phyloP scores from a whole-genome alignment of 2,329 filamentous ascomycete species.

The Macrophomina pseudophaseolina region DNA sequence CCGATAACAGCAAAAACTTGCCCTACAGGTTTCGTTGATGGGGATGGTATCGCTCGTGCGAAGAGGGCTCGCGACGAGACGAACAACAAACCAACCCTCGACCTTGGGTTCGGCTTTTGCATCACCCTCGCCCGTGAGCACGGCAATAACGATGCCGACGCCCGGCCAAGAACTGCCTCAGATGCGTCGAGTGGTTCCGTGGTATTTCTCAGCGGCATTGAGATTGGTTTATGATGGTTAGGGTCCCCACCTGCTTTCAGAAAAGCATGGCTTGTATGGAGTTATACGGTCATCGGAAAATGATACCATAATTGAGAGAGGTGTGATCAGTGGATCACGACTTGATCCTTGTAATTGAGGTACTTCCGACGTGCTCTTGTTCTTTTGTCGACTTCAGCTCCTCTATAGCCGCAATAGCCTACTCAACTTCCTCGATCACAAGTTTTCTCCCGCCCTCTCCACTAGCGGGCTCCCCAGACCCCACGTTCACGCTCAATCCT shows the following conservation, averaged over 20 bases:
- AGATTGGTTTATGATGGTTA: background rate
- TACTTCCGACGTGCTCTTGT: background rate
- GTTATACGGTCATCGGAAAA: conserved; percentile 3
- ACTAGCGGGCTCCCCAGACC: background rate
- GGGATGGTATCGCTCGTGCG: too few species aligned
- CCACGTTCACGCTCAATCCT: conserved; percentile 49
- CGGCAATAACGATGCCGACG: background rate
- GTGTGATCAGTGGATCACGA: background rate
- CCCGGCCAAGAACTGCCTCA: background rate
- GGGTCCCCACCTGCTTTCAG: background rate
- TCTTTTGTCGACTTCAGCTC: background rate
- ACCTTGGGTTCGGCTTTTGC: too few species aligned
- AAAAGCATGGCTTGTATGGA: conserved; percentile 1
- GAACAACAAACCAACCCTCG: too few species aligned
- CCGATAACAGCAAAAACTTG: too few species aligned
- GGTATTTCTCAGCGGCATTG: background rate
- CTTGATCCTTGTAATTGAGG: background rate
- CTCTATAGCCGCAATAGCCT: conserved; percentile 28
- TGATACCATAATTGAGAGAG: conserved; percentile 13
- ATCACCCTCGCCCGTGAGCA: background rate
- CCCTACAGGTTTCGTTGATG: too few species aligned
- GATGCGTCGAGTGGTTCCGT: background rate
- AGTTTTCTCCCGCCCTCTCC: conserved; percentile 43
- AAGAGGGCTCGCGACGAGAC: too few species aligned
- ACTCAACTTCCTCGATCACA: conserved; percentile 66